Conservation (phyloP, 2,329 filamentous ascomycete genomes). For the Acrocalymma vagum region DNA sequence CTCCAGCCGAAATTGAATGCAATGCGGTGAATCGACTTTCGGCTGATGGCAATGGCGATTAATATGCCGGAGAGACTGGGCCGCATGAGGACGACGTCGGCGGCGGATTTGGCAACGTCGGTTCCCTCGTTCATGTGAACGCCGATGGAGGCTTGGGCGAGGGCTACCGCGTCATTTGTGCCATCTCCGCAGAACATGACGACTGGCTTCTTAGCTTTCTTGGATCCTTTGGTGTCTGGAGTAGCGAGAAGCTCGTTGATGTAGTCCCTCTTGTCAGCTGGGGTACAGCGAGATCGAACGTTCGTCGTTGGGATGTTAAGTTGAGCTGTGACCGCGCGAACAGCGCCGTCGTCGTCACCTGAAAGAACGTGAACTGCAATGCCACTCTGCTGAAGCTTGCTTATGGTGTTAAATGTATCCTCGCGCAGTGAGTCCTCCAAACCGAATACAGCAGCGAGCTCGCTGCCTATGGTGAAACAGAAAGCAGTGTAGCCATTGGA, state of each 20-base stretch:
- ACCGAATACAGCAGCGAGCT: slow-evolving; percentile 58
- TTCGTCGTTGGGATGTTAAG: slow-evolving; percentile 48
- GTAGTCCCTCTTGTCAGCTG: slow-evolving; percentile 64
- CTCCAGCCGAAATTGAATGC: slow-evolving; percentile 77
- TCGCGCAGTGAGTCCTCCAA: slow-evolving; percentile 59
- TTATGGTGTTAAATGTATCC: slow-evolving; percentile 61
- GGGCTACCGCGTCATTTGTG: slow-evolving; percentile 80
- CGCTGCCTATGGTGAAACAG: slow-evolving; percentile 61
- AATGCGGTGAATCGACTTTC: slow-evolving; percentile 50
- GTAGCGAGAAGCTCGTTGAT: slow-evolving; percentile 45
- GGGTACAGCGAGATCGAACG: slow-evolving; percentile 57
- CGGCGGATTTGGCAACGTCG: slow-evolving; percentile 72
- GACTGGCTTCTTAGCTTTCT: slow-evolving; percentile 28
- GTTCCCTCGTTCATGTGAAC: slow-evolving; percentile 68
- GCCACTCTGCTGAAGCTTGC: slow-evolving; percentile 54
- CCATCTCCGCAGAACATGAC: slow-evolving; percentile 80
- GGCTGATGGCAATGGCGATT: slow-evolving; percentile 63
- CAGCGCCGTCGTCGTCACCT: slow-evolving; percentile 63
- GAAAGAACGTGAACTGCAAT: slow-evolving; percentile 65
- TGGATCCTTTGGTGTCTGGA: not conserved
- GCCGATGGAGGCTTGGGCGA: slow-evolving; percentile 75
- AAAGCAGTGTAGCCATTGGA: slow-evolving; percentile 47
- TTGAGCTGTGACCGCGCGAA: slow-evolving; percentile 53
- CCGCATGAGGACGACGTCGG: slow-evolving; percentile 73
- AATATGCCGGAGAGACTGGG: slow-evolving; percentile 64